Evolutionary conservation across 306 rosid genomes (phyloP).

Genomic region (Cucumis sativus): Cucumber_9930_V3 NC_026657.2:476001-476500

Average conservation of each 20-base stretch:
- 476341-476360: conserved; percentile 97
- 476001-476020: conserved; percentile 91
- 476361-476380: conserved; percentile 98
- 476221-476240: conserved; percentile 94
- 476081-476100: conserved; percentile 99
- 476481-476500: conserved; percentile 76
- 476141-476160: conserved; percentile 98
- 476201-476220: conserved; percentile 96
- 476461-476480: conserved; percentile 89
- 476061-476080: conserved; percentile 99
- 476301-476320: conserved; percentile 81
- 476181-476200: conserved; percentile 97
- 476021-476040: conserved; percentile 97
- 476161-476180: conserved; percentile 92
- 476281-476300: conserved; percentile 94
- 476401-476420: conserved; percentile 89
- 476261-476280: conserved; percentile 83
- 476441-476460: conserved; percentile 92
- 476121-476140: conserved; percentile 97
- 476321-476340: conserved; percentile 96
- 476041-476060: conserved; percentile 98
- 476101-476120: conserved; percentile 99
- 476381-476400: conserved; percentile 97
- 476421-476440: conserved; percentile 95
- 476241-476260: conserved; percentile 93